phyloP scores from a whole-genome alignment of 1,284 basidiomycete species.

The Irpex sp. region DNA sequence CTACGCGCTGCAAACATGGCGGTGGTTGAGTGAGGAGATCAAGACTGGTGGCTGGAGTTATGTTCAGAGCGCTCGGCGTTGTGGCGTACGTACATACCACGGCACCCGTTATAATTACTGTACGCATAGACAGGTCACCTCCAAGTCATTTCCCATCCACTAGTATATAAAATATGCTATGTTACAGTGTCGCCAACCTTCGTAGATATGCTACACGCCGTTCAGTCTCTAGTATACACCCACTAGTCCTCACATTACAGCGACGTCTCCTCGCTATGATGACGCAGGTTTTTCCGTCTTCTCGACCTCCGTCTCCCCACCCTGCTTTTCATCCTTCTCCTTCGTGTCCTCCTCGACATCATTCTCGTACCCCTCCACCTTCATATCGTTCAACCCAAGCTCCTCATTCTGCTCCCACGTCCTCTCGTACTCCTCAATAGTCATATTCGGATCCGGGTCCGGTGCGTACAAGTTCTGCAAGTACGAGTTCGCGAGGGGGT shows the following conservation, averaged over 20 bases:
- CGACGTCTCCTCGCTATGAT: background rate
- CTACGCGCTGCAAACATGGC: background rate
- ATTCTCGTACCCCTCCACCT: constrained; percentile 80
- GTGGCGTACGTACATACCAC: no score
- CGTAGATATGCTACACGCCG: background rate
- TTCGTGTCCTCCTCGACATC: constrained; percentile 22
- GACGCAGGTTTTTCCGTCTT: constrained; percentile 6
- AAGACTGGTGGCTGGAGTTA: background rate
- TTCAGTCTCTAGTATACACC: background rate
- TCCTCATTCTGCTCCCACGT: constrained; percentile 94
- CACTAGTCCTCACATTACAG: no score
- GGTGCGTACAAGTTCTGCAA: constrained; percentile 94
- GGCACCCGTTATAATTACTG: no score
- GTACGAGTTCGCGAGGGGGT: constrained; percentile 94
- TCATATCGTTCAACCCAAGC: constrained; percentile 95
- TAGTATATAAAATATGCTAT: no score
- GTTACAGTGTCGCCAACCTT: no score
- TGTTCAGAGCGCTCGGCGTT: no score
- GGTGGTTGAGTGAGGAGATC: background rate
- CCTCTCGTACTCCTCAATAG: constrained; percentile 79
- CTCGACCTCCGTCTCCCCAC: background rate
- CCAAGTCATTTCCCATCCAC: no score
- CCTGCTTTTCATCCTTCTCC: background rate
- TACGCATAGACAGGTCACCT: no score
- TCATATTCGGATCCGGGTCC: constrained; percentile 91